Base-by-base conservation (phyloP, 176 grass and related monocot genomes). In the Oryza punctata region DNA sequence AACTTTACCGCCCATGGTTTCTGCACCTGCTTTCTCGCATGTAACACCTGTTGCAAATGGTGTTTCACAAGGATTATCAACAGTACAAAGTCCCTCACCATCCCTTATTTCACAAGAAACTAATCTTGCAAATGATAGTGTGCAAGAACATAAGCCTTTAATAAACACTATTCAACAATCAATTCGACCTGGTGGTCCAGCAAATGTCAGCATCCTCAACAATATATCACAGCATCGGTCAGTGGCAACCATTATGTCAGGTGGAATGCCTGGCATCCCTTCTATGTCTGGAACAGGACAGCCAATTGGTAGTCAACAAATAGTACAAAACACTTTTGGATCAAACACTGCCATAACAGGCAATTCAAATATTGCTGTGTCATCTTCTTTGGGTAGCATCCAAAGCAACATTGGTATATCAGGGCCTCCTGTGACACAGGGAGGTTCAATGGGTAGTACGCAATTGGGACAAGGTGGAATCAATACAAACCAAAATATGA, bases 131-230 rank as follows among this genome's bases (percentile, higher is more conserved):
- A 93, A 88, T 91, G 93, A 97, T 78, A 86, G 25, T 32, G 40
- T 96, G 71, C 93, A 92, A 44, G 97, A 99, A 79, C 91, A 92
- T 47, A 94, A 96, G 75, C 97, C 97, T 72, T 85, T 89, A 81
- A 65, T 90, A 87, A 88, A 90, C 64, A 77, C 91, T 80, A 76
- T 87, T 44, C 83, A 85, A 57, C 96, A 99, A 54, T 37, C 86
- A 43, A 54, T 92, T 79, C 91, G 91, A 26, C 89, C 96, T 52
- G 89, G 75, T 75, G 93, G 87, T 77, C 89, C 81, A 65, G 90
- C 87, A 77, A 95, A 99, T 82, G 93, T 83, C 32, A 94, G 67
- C 88, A 94, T 99, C 50, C 81, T 96, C 11, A 99, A 96, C 91
- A 94, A 54, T 81, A 6, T 99, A 5, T 98, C 93, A 72, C 93